Base-by-base conservation (phyloP, 139 green algal genomes). In the Coelastrella sp. region DNA sequence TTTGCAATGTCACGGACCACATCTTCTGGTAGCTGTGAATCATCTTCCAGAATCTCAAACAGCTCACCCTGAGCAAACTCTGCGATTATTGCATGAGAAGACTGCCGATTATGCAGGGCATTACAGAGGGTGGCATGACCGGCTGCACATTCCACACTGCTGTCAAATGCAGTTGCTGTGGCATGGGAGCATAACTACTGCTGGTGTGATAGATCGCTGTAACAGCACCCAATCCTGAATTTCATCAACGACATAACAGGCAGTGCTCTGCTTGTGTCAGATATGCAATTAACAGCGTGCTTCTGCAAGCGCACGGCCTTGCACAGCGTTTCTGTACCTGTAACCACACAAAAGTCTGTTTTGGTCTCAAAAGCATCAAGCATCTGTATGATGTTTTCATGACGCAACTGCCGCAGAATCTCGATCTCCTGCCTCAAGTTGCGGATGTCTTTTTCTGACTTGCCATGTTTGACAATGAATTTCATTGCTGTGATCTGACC, bases 401-500 rank as follows among this genome's bases (percentile, higher is more conserved):
- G 97, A 9, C 95, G 90, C 76, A 99, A 94, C 68, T 95, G 90
- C 0, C 96, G 87, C 91, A 99, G 90, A 78, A 99, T 99, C 78
- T 99, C 97, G 25, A 99, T 99, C 91, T 99, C 97, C 91, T 99
- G 97, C 20, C 98, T 93, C 91, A 99, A 93, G 91, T 97, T 98
- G 22, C 92, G 93, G 60, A 99, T 95, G 87, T 99, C 98, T 89
- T 97, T 97, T 73, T 98, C 95, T 35, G 93, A 96, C 91, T 99
- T 99, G 60, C 97, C 97, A 79, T 97, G 94, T 94, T 99, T 99
- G 65, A 97, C 93, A 75, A 99, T 99, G 90, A 99, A 99, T 90
- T 99, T 99, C 93, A 99, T 97, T 5, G 98, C 98, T 20, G 94
- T 96, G n/a, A 97, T 99, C 90, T 98, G 96, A n/a, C 97, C 95